phyloP scores from a whole-genome alignment of 2,329 filamentous ascomycete species.

The Botrytis deweyae region DNA sequence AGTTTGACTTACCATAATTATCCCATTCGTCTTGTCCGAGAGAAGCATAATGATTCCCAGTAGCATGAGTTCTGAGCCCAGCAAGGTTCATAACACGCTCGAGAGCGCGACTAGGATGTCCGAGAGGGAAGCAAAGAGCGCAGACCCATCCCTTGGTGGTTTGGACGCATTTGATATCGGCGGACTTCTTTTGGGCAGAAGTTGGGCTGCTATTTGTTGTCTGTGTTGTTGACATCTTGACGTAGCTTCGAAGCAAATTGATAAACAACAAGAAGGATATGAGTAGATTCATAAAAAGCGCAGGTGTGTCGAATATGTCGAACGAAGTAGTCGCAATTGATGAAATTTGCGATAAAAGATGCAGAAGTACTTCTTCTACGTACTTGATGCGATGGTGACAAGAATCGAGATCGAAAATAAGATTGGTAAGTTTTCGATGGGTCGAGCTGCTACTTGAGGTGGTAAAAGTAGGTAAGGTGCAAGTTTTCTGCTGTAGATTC shows the following conservation, averaged over 20 bases:
- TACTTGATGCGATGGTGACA: background rate
- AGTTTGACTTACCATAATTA: background rate
- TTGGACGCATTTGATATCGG: background rate
- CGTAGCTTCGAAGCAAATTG: background rate
- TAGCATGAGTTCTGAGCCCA: background rate
- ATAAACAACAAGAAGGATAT: background rate
- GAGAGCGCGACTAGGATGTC: background rate
- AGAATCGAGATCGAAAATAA: background rate
- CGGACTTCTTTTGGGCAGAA: background rate
- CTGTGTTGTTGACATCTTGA: background rate
- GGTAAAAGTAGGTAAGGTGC: too few species aligned
- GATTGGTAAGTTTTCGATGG: background rate
- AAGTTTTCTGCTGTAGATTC: background rate
- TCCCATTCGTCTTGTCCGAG: conserved; percentile 1
- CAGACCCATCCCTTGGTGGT: conserved; percentile 18
- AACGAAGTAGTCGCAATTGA: background rate
- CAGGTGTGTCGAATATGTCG: background rate
- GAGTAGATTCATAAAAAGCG: background rate
- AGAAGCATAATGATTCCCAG: background rate
- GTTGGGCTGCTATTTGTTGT: background rate
- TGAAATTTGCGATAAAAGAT: background rate
- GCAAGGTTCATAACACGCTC: background rate
- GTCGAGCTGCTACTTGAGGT: background rate
- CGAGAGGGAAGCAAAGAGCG: conserved; percentile 17
- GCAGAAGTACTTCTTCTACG: background rate